Conservation (phyloP, 2,329 filamentous ascomycete genomes). For the Emydomyces testavorans region DNA sequence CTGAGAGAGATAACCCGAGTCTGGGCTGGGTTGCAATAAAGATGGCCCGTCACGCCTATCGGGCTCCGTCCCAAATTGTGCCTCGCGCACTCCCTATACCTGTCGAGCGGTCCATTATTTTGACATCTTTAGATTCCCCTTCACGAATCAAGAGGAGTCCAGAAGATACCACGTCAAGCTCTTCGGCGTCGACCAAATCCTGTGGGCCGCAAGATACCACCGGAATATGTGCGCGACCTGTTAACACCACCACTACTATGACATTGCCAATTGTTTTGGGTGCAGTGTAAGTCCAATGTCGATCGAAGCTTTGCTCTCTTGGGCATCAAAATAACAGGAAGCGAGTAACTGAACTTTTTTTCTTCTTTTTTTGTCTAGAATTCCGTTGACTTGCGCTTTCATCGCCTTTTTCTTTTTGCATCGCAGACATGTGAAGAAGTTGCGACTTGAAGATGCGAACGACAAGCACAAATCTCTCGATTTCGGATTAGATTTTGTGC, state of each 20-base stretch:
- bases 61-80: background rate
- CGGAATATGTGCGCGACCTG: constrained; percentile 47
- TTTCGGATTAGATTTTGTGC: constrained; percentile 61
- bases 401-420: constrained; percentile 65
- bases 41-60: constrained; percentile 2
- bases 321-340: background rate
- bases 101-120: background rate
- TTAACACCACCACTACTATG: constrained; percentile 41
- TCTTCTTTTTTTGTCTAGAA: constrained; percentile 50
- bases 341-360: background rate
- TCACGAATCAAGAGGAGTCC: constrained; percentile 11
- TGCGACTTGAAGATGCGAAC: constrained; percentile 64
- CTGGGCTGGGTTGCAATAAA: too few species aligned
- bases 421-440: constrained; percentile 60
- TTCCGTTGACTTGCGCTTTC: constrained; percentile 59
- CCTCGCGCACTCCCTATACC: constrained; percentile 2
- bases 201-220: constrained; percentile 22
- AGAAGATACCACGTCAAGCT: constrained; percentile 3
- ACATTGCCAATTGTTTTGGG: constrained; percentile 58
- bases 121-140: background rate
- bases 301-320: background rate
- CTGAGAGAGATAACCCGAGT: too few species aligned
- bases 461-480: constrained; percentile 87
- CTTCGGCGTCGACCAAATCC: constrained; percentile 11
- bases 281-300: constrained; percentile 49